These are phyloP conservation scores for Lepraria neglecta DNA, from an alignment of 495 filamentous ascomycete genomes.

Conservation along the genomic window DNA sequence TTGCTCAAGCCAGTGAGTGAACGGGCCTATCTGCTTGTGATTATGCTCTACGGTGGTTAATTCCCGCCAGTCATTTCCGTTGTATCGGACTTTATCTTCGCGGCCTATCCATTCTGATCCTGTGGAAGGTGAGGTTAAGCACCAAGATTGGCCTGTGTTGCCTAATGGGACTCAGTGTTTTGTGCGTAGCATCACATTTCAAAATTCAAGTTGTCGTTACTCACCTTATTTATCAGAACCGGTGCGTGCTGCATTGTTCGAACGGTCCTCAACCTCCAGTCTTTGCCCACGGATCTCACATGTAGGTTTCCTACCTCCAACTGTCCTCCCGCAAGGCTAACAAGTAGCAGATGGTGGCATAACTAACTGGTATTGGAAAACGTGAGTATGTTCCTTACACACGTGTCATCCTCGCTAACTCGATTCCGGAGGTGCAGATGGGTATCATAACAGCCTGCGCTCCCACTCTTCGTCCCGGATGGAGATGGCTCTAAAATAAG, in stretches of 20 bases:
- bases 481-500: slow-evolving; percentile 4
- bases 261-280: slow-evolving; percentile 12
- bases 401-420: not conserved
- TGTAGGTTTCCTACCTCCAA: not conserved
- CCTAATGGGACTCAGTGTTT: slow-evolving; percentile 33
- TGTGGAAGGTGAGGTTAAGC: slow-evolving; percentile 28
- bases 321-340: not conserved
- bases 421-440: slow-evolving; percentile 8
- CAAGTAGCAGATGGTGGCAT: slow-evolving; percentile 9
- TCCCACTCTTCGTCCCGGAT: slow-evolving; percentile 8
- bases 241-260: slow-evolving; percentile 12
- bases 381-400: not conserved
- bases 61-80: slow-evolving; percentile 2
- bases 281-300: slow-evolving; percentile 10
- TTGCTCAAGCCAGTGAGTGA: slow-evolving; percentile 17
- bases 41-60: not conserved
- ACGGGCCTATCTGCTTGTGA: not conserved
- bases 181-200: not conserved
- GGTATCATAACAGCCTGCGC: slow-evolving; percentile 15
- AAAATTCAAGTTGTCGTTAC: not conserved
- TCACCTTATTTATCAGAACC: slow-evolving; percentile 14
- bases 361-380: slow-evolving; percentile 12
- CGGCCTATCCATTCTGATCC: slow-evolving; percentile 34
- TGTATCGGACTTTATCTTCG: slow-evolving; percentile 30
- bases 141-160: slow-evolving; percentile 33